Conservation (phyloP, 2,329 filamentous ascomycete species). For the Diaporthe sp. region DNA sequence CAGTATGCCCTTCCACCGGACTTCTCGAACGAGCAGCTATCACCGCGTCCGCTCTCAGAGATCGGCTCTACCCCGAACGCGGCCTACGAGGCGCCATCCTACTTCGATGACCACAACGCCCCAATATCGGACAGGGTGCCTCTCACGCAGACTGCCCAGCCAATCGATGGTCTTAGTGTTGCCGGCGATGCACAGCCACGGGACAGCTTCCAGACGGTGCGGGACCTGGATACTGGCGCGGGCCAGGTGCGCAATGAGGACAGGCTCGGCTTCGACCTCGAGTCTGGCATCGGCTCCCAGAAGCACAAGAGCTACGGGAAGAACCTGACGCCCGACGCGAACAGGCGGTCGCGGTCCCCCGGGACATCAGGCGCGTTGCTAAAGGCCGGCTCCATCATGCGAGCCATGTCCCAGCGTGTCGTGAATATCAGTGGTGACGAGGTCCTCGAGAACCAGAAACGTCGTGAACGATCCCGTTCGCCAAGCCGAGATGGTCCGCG, state of each 20-base stretch:
- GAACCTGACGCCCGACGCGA: conserved; percentile 64
- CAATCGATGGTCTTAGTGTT: conserved; percentile 64
- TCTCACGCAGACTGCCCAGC: conserved; percentile 66
- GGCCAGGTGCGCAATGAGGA: conserved; percentile 60
- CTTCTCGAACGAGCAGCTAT: conserved; percentile 40
- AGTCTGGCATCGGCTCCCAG: conserved; percentile 66
- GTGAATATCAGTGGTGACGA: conserved; percentile 98
- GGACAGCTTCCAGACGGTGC: conserved; percentile 70
- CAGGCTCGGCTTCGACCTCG: conserved; percentile 69
- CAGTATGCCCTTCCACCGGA: conserved; percentile 68
- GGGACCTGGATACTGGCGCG: conserved; percentile 68
- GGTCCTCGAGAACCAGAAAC: conserved; percentile 78
- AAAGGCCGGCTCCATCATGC: conserved; percentile 80
- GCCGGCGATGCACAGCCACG: conserved; percentile 55
- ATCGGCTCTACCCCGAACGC: conserved; percentile 38
- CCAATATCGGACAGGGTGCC: conserved; percentile 71
- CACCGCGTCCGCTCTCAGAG: conserved; percentile 46
- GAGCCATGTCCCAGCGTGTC: conserved; percentile 94
- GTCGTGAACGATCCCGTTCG: conserved; percentile 70
- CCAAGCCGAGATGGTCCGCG: conserved; percentile 64
- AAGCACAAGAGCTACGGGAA: conserved; percentile 69
- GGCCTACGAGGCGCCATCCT: conserved; percentile 41
- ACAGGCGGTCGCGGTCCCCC: conserved; percentile 70
- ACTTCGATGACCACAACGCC: conserved; percentile 49
- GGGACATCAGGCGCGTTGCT: conserved; percentile 75